Conservation (phyloP, 2,329 filamentous ascomycete genomes). For the Colletotrichum viniferum region DNA sequence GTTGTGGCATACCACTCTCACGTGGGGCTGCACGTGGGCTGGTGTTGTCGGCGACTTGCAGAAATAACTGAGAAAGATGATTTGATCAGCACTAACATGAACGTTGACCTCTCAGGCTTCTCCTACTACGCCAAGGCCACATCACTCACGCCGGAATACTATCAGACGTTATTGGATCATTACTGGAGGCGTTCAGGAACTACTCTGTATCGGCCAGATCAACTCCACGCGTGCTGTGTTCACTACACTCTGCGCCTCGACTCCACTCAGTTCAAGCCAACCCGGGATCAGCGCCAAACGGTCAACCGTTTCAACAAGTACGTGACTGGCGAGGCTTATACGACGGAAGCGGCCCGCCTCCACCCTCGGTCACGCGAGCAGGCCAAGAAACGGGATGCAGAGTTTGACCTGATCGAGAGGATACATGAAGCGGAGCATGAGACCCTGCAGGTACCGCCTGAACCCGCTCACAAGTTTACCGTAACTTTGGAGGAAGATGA, state of each 20-base stretch:
- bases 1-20: neutral
- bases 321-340: conserved; percentile 72
- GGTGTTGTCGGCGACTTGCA: neutral
- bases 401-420: conserved; percentile 69
- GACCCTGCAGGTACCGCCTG: conserved; percentile 59
- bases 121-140: conserved; percentile 73
- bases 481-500: conserved; percentile 73
- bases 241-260: conserved; percentile 86
- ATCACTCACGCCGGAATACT: conserved; percentile 67
- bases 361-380: conserved; percentile 72
- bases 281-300: conserved; percentile 75
- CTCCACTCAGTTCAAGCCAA: conserved; percentile 65
- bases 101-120: conserved; percentile 55
- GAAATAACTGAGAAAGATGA: neutral
- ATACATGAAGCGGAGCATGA: conserved; percentile 71
- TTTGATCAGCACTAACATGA: conserved; percentile 24
- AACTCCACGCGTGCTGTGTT: conserved; percentile 83
- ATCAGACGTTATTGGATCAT: conserved; percentile 74
- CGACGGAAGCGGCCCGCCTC: conserved; percentile 64
- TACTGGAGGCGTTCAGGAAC: conserved; percentile 78
- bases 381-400: conserved; percentile 64
- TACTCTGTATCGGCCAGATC: conserved; percentile 79
- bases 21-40: neutral
- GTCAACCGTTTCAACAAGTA: conserved; percentile 78
- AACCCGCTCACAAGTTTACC: conserved; percentile 69